Evolutionary conservation across 2,329 filamentous ascomycete genomes (phyloP).

Genomic region (Pseudohalonectria lignicola): DNA sequence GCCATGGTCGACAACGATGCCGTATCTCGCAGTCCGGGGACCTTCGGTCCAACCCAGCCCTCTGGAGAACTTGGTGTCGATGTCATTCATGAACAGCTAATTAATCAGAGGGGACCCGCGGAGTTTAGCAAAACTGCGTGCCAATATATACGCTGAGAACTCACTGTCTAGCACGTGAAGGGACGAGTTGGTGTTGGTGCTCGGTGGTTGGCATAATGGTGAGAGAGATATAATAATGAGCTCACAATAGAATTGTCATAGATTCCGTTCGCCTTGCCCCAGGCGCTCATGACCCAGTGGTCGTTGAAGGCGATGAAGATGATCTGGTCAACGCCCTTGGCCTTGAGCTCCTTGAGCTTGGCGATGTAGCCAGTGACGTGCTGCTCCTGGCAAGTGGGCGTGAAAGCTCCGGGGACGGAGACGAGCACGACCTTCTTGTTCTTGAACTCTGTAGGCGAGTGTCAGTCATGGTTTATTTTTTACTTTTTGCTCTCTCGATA

Average conservation of each 20-base stretch:
- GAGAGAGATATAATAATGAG: no score
- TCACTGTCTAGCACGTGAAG: no score
- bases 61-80: constrained; percentile 60
- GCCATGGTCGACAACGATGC: constrained; percentile 71
- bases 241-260: constrained; percentile 53
- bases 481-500: no score
- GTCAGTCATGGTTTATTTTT: no score
- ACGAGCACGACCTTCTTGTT: constrained; percentile 46
- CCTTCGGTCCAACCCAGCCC: constrained; percentile 66
- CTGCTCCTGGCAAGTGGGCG: constrained; percentile 70
- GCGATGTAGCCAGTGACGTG: constrained; percentile 75
- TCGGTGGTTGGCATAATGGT: no score
- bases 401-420: constrained; percentile 63
- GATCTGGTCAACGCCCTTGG: constrained; percentile 74
- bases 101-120: no score
- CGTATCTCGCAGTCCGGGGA: constrained; percentile 68
- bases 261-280: constrained; percentile 79
- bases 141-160: no score
- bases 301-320: constrained; percentile 76
- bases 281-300: constrained; percentile 76
- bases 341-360: constrained; percentile 58
- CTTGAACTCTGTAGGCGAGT: constrained; percentile 47
- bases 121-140: no score
- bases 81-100: constrained; percentile 67
- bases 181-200: no score